Base-by-base conservation (phyloP, 1,139 yeast genomes). In the Sugiyamaella novakii region DNA sequence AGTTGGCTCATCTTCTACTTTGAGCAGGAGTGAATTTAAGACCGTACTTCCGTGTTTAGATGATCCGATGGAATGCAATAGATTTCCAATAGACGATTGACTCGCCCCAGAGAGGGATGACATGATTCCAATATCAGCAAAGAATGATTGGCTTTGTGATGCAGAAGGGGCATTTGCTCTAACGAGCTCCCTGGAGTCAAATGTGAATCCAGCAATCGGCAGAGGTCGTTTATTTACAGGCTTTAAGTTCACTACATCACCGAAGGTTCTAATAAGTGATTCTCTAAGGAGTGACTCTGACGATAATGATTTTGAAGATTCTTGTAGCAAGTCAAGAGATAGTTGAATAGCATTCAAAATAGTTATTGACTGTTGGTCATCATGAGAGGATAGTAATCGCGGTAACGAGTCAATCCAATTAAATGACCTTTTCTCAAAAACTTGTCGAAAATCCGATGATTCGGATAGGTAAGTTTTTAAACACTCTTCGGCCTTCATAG, bases 321-420 rank as follows among this genome's bases (percentile, higher is more conserved):
- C 31, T 25, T 31, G 29, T 15, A 42, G 18, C n/a, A 42, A 2
- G 11, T 22, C 15, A n/a, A 54, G 33, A 36, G 53, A 48, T 8
- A 39, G 39, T 21, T 46, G 49, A 17, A 43, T 29, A 22, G 47
- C 54, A 25, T 39, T 21, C 3, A 37, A 21, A 4, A 43, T 30
- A 8, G 38, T 45, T 2, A 33, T 25, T 15, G 49, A 46, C 10
- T 33, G 45, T 8, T 51, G 40, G 12, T 63, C 68, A 46, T 67
- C 69, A 21, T 61, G 63, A 17, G 60, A 51, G 1, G 53, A 40
- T n/a, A 67, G 51, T 1, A 58, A 50, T 5, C 64, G 58, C 2
- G 69, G 65, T 18, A 72, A 54, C 1, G 63, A 51, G 5, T 58
- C 61, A 7, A 69, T 52, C 63, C 70, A 65, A 6, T 60, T 60